phyloP scores from a whole-genome alignment of 306 rosid species.

The Dicorynia guianensis region DNA sequence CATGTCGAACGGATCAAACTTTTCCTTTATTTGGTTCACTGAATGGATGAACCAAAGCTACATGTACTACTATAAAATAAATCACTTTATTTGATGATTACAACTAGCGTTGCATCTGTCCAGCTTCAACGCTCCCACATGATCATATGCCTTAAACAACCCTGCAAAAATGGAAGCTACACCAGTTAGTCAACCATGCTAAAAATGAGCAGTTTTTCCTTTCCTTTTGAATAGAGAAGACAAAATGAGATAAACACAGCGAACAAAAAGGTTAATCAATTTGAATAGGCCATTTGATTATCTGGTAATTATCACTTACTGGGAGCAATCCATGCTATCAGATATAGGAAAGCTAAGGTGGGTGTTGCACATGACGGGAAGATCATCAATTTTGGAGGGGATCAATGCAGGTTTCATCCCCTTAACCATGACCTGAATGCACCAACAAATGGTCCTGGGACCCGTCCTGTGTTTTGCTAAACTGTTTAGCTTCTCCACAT shows the following conservation, averaged over 20 bases:
- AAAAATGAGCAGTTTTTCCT: background rate
- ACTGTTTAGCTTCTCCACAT: background rate
- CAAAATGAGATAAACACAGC: background rate
- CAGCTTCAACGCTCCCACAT: background rate
- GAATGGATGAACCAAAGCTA: too few species aligned
- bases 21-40: too few species aligned
- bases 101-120: background rate
- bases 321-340: conserved; percentile 23
- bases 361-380: conserved; percentile 23
- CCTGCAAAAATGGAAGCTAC: background rate
- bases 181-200: background rate
- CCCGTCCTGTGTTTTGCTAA: conserved; percentile 8
- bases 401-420: background rate
- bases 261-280: too few species aligned
- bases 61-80: too few species aligned
- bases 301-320: background rate
- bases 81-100: too few species aligned
- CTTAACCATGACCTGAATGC: conserved; percentile 14
- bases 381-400: background rate
- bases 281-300: too few species aligned
- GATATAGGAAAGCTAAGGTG: conserved; percentile 20
- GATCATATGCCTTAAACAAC: background rate
- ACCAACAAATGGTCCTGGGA: background rate
- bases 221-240: background rate
- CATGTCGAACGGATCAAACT: too few species aligned